These are phyloP conservation scores for Lentinula sp. DNA, from an alignment of 768 basidiomycete genomes.

Conservation along the genomic window DNA sequence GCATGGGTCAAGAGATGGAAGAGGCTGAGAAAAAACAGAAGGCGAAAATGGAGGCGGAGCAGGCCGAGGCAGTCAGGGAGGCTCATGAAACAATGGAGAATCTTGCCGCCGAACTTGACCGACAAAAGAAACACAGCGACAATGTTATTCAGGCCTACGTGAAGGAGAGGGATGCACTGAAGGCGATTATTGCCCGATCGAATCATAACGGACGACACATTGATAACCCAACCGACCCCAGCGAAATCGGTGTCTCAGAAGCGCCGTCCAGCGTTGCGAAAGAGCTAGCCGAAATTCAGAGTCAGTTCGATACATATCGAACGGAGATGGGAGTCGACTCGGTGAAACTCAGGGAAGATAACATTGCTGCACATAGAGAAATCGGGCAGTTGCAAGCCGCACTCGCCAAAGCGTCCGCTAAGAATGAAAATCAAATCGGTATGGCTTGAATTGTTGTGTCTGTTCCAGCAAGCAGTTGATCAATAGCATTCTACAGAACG, in stretches of 20 bases:
- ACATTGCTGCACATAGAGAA: conserved; percentile 60
- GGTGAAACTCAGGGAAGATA: conserved; percentile 64
- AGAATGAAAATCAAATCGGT: conserved; percentile 73
- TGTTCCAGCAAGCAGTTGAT: neutral
- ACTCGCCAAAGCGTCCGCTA: conserved; percentile 80
- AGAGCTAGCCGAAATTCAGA: conserved; percentile 69
- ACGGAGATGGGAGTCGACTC: conserved; percentile 79
- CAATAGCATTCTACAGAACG: conserved; percentile 43
- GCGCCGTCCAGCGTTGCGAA: conserved; percentile 36
- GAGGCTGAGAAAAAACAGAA: conserved; percentile 73
- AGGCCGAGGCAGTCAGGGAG: conserved; percentile 75
- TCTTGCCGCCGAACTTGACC: conserved; percentile 71
- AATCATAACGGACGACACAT: conserved; percentile 24
- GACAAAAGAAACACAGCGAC: conserved; percentile 66
- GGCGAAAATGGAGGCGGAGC: conserved; percentile 64
- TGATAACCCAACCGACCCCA: conserved; percentile 23
- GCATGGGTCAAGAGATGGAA: conserved; percentile 83
- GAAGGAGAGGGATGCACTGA: conserved; percentile 85
- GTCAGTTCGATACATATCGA: conserved; percentile 75
- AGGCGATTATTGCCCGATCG: conserved; percentile 60
- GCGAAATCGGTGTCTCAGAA: conserved; percentile 17
- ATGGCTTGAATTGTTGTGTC: neutral
- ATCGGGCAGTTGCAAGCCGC: conserved; percentile 55
- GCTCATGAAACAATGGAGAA: conserved; percentile 84
- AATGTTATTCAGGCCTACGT: conserved; percentile 72